Percentiles rank a stretch among this genome's conserved stretches.
Conservation (phyloP, 192 early-diverging fungal species). For the Phlyctochytrium bullatum region DNA sequence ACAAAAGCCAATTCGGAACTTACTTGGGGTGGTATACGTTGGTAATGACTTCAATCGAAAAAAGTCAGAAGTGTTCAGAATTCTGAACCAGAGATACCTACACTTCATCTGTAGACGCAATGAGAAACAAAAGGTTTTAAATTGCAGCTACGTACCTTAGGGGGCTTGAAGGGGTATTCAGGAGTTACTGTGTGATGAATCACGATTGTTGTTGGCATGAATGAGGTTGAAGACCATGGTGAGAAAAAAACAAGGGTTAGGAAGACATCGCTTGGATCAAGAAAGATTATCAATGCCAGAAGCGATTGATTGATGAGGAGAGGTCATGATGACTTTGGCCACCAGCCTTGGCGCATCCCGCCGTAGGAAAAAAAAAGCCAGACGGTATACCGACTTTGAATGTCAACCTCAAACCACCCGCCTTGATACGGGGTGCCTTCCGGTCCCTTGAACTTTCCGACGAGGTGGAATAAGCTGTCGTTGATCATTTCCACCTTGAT, state of each 20-base stretch:
- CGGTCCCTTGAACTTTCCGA: constrained; percentile 48
- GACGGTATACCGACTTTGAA: constrained; percentile 17
- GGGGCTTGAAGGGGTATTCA: constrained; percentile 47
- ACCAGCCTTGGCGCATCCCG: constrained; percentile 35
- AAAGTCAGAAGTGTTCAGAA: neutral
- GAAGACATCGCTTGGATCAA: too few relatives aligned
- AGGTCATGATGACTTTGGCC: too few relatives aligned
- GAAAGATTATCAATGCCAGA: too few relatives aligned
- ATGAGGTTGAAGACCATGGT: too few relatives aligned
- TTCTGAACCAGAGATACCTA: neutral
- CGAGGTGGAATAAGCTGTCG: constrained; percentile 33
- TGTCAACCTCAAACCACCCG: constrained; percentile 17
- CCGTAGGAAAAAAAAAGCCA: neutral
- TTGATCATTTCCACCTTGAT: constrained; percentile 33
- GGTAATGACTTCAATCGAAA: constrained; percentile 34
- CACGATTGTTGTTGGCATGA: constrained; percentile 6
- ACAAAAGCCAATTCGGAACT: constrained; percentile 4
- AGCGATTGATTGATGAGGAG: neutral
- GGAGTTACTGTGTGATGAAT: constrained; percentile 40
- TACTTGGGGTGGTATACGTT: constrained; percentile 54
- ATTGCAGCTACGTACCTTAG: constrained; percentile 32
- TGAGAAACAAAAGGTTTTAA: neutral
- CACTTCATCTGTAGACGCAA: constrained; percentile 37
- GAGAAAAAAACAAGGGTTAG: too few relatives aligned
- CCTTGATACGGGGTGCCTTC: constrained; percentile 50